Base-by-base conservation (phyloP, 1,284 basidiomycete species). In the Leccinum fallax region DNA sequence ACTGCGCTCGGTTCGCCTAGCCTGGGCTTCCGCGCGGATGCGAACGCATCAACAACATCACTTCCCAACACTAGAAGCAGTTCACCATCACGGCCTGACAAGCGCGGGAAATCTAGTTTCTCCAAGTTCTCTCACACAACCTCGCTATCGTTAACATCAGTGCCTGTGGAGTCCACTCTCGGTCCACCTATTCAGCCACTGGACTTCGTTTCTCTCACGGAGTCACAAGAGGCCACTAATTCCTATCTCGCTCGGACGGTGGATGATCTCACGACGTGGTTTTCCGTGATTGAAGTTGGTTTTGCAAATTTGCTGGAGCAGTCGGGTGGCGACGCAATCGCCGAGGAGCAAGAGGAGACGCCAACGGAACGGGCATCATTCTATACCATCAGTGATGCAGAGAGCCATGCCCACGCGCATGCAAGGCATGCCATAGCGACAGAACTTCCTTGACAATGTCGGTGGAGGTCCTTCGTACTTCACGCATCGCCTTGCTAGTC, bases 181-280 rank as follows among this genome's bases (percentile, higher is more conserved):
- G 77, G 81, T 40, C 74, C 86, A 28, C 64, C 82, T 53, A 75
- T 94, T 5, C 81, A 79, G 43, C 85, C 90, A 2, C 78, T 96
- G 16, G 89, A 95, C 71, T 88, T 93, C 63, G 75, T 76, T 7
- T 74, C 79, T n/a, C 76, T 95, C 46, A 81, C 87, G 59, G 78
- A 79, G 16, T 81, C 81, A 11, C 81, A 80, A 40, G 89, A 90
- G 34, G 82, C 82, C 38, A 88, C 92, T 0, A 90, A 93, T 66
- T 76, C 79, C 1, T 88, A 92, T 70, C 81, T 98, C 46, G 88
- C 88, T 40, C 79, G 80, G 54, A 92, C 90, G 1, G 87, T 97
- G 8, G 89, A 92, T 61, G 89, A 93, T 67, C 83, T 98, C 51
- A 83, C 86, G 3, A 81, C 85, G 65, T 97, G 94, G 94, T 77